phyloP scores from a whole-genome alignment of 2,329 filamentous ascomycete genomes.

The Dactylellina sp. region DNA sequence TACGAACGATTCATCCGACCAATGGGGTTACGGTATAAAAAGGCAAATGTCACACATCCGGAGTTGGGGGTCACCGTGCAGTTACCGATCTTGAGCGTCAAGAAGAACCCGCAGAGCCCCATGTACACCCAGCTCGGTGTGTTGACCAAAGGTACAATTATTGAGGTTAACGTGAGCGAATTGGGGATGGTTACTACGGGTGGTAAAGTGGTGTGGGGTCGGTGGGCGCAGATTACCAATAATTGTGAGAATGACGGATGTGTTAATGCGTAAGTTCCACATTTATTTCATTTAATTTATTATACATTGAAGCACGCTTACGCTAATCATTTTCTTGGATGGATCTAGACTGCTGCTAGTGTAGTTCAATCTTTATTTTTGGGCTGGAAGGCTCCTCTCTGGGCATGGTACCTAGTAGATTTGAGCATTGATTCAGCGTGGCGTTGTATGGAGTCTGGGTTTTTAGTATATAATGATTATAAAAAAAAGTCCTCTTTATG shows the following conservation, averaged over 20 bases:
- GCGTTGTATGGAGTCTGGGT: constrained; percentile 37
- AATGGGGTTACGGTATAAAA: constrained; percentile 69
- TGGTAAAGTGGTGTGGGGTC: constrained; percentile 93
- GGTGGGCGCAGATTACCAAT: constrained; percentile 79
- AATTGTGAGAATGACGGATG: constrained; percentile 73
- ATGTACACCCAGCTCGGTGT: constrained; percentile 94
- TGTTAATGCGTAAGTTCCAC: constrained; percentile 69
- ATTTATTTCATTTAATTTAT: neutral
- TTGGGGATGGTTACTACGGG: constrained; percentile 88
- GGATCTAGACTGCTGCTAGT: constrained; percentile 52
- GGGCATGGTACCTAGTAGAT: neutral
- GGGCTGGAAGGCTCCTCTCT: neutral
- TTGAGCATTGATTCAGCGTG: constrained; percentile 27
- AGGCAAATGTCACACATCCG: constrained; percentile 74
- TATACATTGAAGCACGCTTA: too few species aligned
- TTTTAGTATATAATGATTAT: constrained; percentile 15
- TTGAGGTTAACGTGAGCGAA: constrained; percentile 94
- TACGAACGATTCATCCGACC: constrained; percentile 77
- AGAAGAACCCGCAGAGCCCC: constrained; percentile 89
- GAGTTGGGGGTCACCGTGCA: constrained; percentile 89
- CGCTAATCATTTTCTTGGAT: too few species aligned
- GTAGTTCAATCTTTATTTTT: constrained; percentile 18
- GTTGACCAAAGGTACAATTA: constrained; percentile 82
- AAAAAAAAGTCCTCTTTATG: constrained; percentile 13
- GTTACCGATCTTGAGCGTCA: constrained; percentile 80